phyloP scores from a whole-genome alignment of 768 basidiomycete genomes.

The Postia placenta region DNA sequence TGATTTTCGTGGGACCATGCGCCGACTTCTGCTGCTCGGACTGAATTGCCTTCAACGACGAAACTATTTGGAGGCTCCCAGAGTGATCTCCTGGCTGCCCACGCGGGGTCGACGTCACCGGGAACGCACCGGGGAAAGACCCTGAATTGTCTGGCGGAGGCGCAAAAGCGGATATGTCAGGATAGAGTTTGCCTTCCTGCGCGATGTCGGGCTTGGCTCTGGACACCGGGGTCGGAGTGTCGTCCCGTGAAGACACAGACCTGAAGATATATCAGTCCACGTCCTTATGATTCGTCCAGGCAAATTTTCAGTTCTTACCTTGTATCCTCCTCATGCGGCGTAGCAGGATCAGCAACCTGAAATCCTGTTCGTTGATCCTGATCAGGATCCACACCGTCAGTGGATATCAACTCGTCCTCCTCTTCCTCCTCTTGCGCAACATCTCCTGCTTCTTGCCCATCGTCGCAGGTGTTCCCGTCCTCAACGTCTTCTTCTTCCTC shows the following conservation, averaged over 20 bases:
- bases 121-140: neutral
- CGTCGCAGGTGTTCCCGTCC: neutral
- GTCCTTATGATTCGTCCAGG: no score
- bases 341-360: no score
- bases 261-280: no score
- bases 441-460: neutral
- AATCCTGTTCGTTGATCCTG: no score
- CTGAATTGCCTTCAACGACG: neutral
- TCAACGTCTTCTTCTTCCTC: conserved; percentile 1
- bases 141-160: neutral
- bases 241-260: neutral
- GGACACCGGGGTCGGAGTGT: neutral
- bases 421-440: neutral
- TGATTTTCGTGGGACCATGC: neutral
- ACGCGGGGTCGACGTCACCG: neutral
- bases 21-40: no score
- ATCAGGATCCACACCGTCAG: no score
- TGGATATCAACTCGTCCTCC: no score
- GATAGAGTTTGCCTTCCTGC: neutral
- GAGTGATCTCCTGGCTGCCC: neutral
- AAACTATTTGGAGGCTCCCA: neutral
- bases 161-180: neutral
- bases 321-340: no score
- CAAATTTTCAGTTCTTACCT: neutral
- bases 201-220: neutral